phyloP scores from a whole-genome alignment of 2,329 filamentous ascomycete species.

The Penicillium sp. region DNA sequence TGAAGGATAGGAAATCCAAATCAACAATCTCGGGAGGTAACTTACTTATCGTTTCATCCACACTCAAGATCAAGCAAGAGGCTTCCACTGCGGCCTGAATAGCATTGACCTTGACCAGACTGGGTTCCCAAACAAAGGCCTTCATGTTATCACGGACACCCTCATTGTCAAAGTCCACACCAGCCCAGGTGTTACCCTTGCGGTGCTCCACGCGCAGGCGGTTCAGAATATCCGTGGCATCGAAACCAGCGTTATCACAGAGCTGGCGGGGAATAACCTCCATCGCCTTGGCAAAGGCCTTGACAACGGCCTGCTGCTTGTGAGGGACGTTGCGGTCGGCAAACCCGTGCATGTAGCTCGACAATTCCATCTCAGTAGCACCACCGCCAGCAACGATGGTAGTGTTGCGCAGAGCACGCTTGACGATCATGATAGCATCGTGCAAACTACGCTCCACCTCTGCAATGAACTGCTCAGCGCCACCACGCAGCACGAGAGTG shows the following conservation, averaged over 20 bases:
- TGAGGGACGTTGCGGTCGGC: slow-evolving; percentile 88
- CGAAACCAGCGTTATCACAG: slow-evolving; percentile 97
- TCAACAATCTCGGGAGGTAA: slow-evolving; percentile 8
- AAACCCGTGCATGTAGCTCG: slow-evolving; percentile 84
- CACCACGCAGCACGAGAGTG: slow-evolving; percentile 89
- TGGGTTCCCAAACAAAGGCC: slow-evolving; percentile 95
- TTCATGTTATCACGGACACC: slow-evolving; percentile 92
- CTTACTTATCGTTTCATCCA: slow-evolving; percentile 93
- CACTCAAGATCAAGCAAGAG: slow-evolving; percentile 87
- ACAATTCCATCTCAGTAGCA: slow-evolving; percentile 94
- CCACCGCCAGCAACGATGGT: slow-evolving; percentile 93
- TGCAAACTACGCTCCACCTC: slow-evolving; percentile 97
- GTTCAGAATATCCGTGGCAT: slow-evolving; percentile 97
- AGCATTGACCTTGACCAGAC: slow-evolving; percentile 93
- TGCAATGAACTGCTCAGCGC: slow-evolving; percentile 97
- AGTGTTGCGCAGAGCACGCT: slow-evolving; percentile 92
- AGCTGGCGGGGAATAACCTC: slow-evolving; percentile 95
- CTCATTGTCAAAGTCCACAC: slow-evolving; percentile 91
- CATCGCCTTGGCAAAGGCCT: slow-evolving; percentile 93
- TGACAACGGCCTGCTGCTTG: slow-evolving; percentile 97
- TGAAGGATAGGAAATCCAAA: not conserved
- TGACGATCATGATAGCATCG: slow-evolving; percentile 99
- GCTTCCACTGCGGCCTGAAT: slow-evolving; percentile 95
- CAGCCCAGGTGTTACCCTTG: slow-evolving; percentile 88
- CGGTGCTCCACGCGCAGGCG: slow-evolving; percentile 92